Evolutionary conservation across 768 basidiomycete species (phyloP).

Genomic region (Panaeolus papilionaceus): DNA sequence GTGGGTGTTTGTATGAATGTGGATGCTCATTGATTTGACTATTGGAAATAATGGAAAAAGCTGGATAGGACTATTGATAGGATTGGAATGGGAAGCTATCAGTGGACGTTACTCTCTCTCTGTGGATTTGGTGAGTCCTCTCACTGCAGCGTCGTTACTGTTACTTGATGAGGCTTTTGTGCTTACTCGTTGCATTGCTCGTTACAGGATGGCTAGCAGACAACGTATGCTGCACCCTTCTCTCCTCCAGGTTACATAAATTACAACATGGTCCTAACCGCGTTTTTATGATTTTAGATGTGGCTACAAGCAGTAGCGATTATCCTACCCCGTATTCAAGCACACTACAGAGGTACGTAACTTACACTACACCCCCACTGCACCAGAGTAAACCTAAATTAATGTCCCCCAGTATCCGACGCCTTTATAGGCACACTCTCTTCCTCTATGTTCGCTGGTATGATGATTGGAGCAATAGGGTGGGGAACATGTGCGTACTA

Average conservation of each 20-base stretch:
- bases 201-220: conserved; percentile 88
- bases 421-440: conserved; percentile 82
- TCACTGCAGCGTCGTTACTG: neutral
- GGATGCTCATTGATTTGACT: too few species aligned
- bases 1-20: too few species aligned
- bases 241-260: neutral
- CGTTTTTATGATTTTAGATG: conserved; percentile 58
- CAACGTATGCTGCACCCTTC: conserved; percentile 60
- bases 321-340: conserved; percentile 94
- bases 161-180: conserved; percentile 7
- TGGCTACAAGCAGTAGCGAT: conserved; percentile 94
- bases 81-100: conserved; percentile 92
- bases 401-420: conserved; percentile 62
- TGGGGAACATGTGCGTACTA: conserved; percentile 85
- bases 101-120: conserved; percentile 80
- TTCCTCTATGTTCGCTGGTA: conserved; percentile 91
- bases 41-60: conserved; percentile 16
- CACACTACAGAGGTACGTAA: conserved; percentile 75
- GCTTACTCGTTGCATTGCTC: neutral
- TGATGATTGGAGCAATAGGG: conserved; percentile 94
- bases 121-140: conserved; percentile 83
- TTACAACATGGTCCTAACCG: conserved; percentile 26
- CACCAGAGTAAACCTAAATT: neutral
- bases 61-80: conserved; percentile 89
- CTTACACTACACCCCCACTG: neutral